Percentiles rank a stretch among this genome's conserved stretches.
phyloP scores from a whole-genome alignment of 2,329 filamentous ascomycete genomes.

The Penicillium sp. region DNA sequence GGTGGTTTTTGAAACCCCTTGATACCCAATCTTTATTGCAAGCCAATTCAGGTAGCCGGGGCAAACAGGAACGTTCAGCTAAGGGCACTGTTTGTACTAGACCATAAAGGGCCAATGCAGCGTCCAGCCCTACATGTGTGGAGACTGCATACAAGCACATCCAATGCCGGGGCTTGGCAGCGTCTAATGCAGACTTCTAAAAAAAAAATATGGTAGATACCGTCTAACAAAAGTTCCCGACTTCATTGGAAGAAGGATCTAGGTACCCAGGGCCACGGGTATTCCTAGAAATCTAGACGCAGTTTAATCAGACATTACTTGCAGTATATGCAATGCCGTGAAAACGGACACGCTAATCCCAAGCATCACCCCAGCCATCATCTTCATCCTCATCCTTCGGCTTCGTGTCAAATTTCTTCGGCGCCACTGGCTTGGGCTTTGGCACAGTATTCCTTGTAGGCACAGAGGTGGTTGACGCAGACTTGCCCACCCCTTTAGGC shows the following conservation, averaged over 20 bases:
- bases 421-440: conserved; percentile 49
- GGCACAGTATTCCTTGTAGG: conserved; percentile 38
- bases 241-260: not conserved
- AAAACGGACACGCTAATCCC: conserved; percentile 36
- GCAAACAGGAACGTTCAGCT: not conserved
- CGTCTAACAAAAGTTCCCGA: no score
- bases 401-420: conserved; percentile 68
- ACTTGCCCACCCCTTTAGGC: conserved; percentile 78
- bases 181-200: not conserved
- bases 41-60: not conserved
- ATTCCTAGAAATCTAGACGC: not conserved
- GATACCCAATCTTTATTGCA: not conserved
- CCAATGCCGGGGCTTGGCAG: no score
- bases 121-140: not conserved
- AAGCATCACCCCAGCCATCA: conserved; percentile 51
- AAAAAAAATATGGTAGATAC: no score
- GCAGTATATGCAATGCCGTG: not conserved
- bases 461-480: conserved; percentile 36
- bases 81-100: not conserved
- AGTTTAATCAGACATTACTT: not conserved
- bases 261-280: no score
- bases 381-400: conserved; percentile 49
- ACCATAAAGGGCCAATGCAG: not conserved
- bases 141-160: no score
- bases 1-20: no score